Evolutionary conservation across 257 asterid genomes (phyloP), one percentile per base, ranked within the genome.

Genomic region (Echites panduratus): DNA sequence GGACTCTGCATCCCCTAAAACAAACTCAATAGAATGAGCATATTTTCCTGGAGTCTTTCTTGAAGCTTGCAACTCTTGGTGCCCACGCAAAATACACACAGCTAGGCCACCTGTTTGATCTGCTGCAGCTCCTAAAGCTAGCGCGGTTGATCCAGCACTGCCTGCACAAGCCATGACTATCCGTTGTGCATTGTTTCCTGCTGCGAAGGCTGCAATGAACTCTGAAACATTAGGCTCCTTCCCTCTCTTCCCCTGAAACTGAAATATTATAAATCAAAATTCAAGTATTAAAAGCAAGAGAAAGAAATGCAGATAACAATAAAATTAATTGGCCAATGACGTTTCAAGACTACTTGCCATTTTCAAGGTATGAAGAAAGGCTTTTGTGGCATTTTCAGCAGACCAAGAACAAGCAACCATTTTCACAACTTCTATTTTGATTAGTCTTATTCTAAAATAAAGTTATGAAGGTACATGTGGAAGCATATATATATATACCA

Each of bases 351-450:
- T n/a, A 47, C 72, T 74, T 57, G 70, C 82, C 82, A 79, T 74
- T 43, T 67, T 71, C 3, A 79, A 66, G 54, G 80, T 61, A 50
- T 50, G 74, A 61, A 79, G 74, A 66, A 67, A 79, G 50, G 83
- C 80, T 72, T 68, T 68, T 4, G 83, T 79, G 45, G 83, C 83
- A 72, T 73, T 76, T 73, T 79, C 78, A 41, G 83, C 72, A 68
- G 80, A 79, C 83, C 83, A 76, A 10, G 54, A 5, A 62, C 67
- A 66, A 74, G 73, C 9, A 75, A 78, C 76, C 82, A 79, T 79
- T 22, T n/a, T 59, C 63, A 35, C 62, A 53, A 68, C 10, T 6
- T 76, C 20, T 62, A 9, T 32, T 27, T 40, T 5, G 41, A 11
- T 66, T 43, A 9, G 32, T 54, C n/a, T 52, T 70, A 38, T 4